Evolutionary conservation across 2,329 filamentous ascomycete species (phyloP).

Genomic region (Trichoderma atroviride): DNA sequence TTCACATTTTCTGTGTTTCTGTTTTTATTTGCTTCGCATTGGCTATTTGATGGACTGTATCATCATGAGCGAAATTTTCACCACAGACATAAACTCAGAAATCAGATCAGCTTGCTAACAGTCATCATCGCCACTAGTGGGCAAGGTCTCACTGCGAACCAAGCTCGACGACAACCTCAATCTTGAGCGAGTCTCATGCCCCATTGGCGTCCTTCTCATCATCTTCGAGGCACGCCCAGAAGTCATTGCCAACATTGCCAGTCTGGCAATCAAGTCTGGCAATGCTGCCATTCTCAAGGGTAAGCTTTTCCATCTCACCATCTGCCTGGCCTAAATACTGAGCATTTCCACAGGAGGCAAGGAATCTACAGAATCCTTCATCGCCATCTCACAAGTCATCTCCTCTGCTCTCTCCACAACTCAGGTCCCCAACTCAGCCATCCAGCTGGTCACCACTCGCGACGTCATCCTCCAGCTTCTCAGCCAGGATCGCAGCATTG

Average conservation of each 20-base stretch:
- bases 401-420: slow-evolving; percentile 73
- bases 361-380: slow-evolving; percentile 93
- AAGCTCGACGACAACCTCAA: slow-evolving; percentile 82
- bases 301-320: slow-evolving; percentile 30
- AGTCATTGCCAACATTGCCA: slow-evolving; percentile 97
- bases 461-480: slow-evolving; percentile 90
- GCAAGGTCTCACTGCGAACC: slow-evolving; percentile 80
- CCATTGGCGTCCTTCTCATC: slow-evolving; percentile 95
- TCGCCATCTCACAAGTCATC: slow-evolving; percentile 85
- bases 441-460: slow-evolving; percentile 92
- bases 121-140: slow-evolving; percentile 57
- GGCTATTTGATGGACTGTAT: background rate
- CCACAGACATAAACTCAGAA: background rate
- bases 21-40: background rate
- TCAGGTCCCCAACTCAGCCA: slow-evolving; percentile 78
- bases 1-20: background rate
- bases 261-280: slow-evolving; percentile 92
- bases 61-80: background rate
- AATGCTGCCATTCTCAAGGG: slow-evolving; percentile 97
- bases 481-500: slow-evolving; percentile 81
- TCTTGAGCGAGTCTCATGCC: slow-evolving; percentile 86
- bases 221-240: slow-evolving; percentile 98
- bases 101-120: background rate
- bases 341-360: slow-evolving; percentile 69
- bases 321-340: background rate